Conservation (phyloP, 176 grass and related monocot species). For the Alopecurus myosuroides region DNA sequence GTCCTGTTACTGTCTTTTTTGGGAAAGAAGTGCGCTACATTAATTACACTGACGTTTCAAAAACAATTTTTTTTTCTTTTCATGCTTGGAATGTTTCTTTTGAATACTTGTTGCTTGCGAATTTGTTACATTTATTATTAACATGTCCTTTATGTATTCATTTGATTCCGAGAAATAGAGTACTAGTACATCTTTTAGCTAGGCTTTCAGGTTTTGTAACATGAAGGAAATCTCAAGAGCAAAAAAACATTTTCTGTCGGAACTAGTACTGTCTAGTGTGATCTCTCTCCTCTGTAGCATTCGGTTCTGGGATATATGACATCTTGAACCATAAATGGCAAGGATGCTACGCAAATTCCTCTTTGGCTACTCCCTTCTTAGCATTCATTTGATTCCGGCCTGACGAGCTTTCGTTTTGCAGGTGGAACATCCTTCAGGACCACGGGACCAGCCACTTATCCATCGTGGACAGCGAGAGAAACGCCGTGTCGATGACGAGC, state of each 20-base stretch:
- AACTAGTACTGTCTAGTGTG: not conserved
- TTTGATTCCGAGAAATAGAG: not conserved
- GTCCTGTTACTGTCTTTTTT: not conserved
- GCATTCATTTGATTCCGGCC: no score
- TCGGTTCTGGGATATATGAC: not conserved
- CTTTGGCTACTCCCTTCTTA: no score
- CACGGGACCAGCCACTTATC: constrained; percentile 91
- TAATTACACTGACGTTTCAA: not conserved
- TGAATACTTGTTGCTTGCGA: not conserved
- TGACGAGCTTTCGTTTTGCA: constrained; percentile 22
- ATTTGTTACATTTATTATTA: not conserved
- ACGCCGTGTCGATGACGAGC: constrained; percentile 81
- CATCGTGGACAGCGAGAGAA: constrained; percentile 63
- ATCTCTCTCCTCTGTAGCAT: not conserved
- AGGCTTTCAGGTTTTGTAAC: not conserved
- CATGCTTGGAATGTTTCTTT: not conserved
- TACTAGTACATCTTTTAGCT: not conserved
- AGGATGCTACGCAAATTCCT: no score
- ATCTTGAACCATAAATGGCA: not conserved
- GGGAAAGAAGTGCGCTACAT: not conserved
- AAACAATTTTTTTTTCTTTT: not conserved
- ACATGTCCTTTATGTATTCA: not conserved
- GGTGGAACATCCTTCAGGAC: constrained; percentile 85
- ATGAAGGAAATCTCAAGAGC: not conserved
- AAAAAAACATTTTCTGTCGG: not conserved